Conservation (phyloP, 331 rosid genomes). For the Stylosanthes scabra region DNA sequence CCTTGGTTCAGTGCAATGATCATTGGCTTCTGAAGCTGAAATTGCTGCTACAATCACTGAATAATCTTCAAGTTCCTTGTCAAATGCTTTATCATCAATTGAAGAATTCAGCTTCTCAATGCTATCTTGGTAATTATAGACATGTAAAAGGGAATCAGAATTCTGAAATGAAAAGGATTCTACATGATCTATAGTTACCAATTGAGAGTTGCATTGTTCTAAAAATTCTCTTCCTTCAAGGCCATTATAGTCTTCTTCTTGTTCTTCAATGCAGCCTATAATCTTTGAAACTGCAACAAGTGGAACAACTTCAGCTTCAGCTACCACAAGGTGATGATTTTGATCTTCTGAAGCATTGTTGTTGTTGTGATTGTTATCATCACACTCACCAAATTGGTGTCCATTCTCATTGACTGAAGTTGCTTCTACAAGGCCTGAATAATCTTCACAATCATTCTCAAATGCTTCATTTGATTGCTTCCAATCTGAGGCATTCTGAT, state of each 20-base stretch:
- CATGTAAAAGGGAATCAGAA: slow-evolving; percentile 29
- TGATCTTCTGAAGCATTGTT: slow-evolving; percentile 22
- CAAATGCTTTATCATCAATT: slow-evolving; percentile 38
- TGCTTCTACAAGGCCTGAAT: slow-evolving; percentile 34
- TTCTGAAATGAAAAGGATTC: slow-evolving; percentile 34
- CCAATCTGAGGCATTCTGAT: slow-evolving; percentile 14
- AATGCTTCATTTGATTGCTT: slow-evolving; percentile 39
- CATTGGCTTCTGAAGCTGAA: too few relatives aligned
- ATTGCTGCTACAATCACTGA: too few relatives aligned
- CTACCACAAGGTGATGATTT: too few relatives aligned
- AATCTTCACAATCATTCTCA: slow-evolving; percentile 39
- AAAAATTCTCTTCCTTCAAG: slow-evolving; percentile 19
- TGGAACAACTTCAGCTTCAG: too few relatives aligned
- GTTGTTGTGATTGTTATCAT: too few relatives aligned
- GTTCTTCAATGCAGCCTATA: too few relatives aligned
- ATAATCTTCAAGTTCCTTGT: slow-evolving; percentile 35
- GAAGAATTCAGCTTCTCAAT: slow-evolving; percentile 23
- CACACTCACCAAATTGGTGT: too few relatives aligned
- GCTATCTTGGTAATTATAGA: slow-evolving; percentile 29
- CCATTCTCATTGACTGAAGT: slow-evolving; percentile 10
- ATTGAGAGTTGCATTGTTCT: slow-evolving; percentile 29
- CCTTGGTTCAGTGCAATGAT: slow-evolving; percentile 27
- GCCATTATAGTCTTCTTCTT: too few relatives aligned
- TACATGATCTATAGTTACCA: slow-evolving; percentile 28
- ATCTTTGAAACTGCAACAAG: too few relatives aligned